These are phyloP conservation scores for Epichloe uncinata DNA, from an alignment of 2,329 filamentous ascomycete genomes.

Conservation along the genomic window DNA sequence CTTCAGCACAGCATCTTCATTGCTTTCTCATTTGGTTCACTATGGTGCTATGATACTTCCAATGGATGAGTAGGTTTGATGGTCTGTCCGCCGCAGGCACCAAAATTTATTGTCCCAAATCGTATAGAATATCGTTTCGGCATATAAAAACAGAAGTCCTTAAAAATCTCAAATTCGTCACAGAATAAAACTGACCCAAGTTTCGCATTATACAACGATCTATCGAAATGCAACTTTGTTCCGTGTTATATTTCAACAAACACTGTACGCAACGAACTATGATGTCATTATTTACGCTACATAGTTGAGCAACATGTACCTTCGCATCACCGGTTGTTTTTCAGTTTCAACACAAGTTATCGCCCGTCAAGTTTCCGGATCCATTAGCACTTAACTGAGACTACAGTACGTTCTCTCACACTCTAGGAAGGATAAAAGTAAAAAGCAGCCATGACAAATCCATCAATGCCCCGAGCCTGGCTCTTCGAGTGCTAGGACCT, in stretches of 20 bases:
- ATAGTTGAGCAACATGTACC: neutral
- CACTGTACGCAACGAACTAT: neutral
- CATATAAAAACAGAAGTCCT: too few relatives aligned
- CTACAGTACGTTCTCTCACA: neutral
- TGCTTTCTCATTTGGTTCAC: neutral
- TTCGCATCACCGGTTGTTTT: neutral
- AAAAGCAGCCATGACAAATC: constrained; percentile 1
- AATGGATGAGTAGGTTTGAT: neutral
- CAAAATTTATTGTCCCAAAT: too few relatives aligned
- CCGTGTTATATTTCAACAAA: too few relatives aligned
- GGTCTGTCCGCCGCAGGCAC: neutral
- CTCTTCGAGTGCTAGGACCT: constrained; percentile 37
- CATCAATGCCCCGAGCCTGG: neutral
- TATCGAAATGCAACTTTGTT: neutral
- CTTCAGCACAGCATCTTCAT: neutral
- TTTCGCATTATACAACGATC: constrained; percentile 8
- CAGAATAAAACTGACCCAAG: too few relatives aligned
- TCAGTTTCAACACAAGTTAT: neutral
- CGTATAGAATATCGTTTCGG: too few relatives aligned
- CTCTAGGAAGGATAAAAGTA: too few relatives aligned
- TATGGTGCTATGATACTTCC: too few relatives aligned
- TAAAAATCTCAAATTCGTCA: too few relatives aligned
- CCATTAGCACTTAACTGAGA: neutral
- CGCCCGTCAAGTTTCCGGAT: neutral
- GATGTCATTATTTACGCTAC: neutral